Conservation (phyloP, 2,329 filamentous ascomycete genomes). For the Colletotrichum kahawae region DNA sequence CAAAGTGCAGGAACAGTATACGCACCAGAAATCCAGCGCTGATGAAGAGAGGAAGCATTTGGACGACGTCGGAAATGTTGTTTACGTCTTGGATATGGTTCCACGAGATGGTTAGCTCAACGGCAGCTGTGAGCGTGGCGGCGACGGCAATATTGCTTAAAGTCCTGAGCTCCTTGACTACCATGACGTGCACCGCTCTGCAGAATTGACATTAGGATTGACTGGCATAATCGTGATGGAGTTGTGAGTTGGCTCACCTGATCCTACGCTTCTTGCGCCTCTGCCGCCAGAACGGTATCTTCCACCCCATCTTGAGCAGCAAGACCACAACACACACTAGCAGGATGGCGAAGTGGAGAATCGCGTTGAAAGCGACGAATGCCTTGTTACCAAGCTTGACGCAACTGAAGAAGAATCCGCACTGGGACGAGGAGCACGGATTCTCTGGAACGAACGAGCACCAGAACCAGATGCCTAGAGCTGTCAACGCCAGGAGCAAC, state of each 20-base stretch:
- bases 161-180: conserved; percentile 29
- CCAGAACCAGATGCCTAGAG: conserved; percentile 38
- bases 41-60: conserved; percentile 37
- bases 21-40: conserved; percentile 32
- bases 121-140: conserved; percentile 25
- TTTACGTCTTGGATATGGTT: conserved; percentile 31
- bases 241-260: conserved; percentile 20
- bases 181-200: conserved; percentile 22
- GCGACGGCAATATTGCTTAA: conserved; percentile 31
- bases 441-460: conserved; percentile 28
- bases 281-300: conserved; percentile 17
- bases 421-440: conserved; percentile 28
- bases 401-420: conserved; percentile 37
- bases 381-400: conserved; percentile 29
- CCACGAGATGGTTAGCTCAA: conserved; percentile 39
- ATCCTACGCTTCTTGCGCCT: conserved; percentile 25
- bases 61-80: conserved; percentile 30
- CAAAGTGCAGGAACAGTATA: conserved; percentile 27
- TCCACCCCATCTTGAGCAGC: conserved; percentile 29
- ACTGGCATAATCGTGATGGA: neutral
- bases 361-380: conserved; percentile 33
- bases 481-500: conserved; percentile 30
- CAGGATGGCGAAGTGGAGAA: conserved; percentile 34
- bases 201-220: neutral
- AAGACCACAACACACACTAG: conserved; percentile 27